These are phyloP conservation scores for Mortierella sp. DNA, from an alignment of 371 early-diverging fungal species.

Conservation along the genomic window DNA sequence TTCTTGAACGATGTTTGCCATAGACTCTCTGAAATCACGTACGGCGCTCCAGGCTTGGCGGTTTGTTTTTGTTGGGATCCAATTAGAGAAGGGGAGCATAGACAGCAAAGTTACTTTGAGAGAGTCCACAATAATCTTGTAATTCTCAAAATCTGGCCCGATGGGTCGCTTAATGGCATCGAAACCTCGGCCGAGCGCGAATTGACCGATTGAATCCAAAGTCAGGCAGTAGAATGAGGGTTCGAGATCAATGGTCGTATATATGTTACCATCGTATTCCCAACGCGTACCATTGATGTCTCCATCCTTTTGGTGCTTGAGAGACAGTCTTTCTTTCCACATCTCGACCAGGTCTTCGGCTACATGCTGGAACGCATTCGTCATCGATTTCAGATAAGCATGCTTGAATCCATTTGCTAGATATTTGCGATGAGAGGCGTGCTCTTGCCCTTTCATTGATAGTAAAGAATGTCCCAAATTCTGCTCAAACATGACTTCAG, in stretches of 20 bases:
- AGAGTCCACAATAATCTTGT: constrained; percentile 51
- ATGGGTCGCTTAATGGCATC: constrained; percentile 46
- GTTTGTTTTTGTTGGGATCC: constrained; percentile 53
- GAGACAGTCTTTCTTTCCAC: constrained; percentile 22
- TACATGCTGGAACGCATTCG: constrained; percentile 32
- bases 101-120: constrained; percentile 39
- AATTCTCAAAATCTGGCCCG: constrained; percentile 49
- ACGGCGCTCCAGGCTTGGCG: constrained; percentile 48
- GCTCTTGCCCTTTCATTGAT: constrained; percentile 38
- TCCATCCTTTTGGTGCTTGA: background rate
- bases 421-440: constrained; percentile 39
- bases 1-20: constrained; percentile 29
- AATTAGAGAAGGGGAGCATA: constrained; percentile 44
- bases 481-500: constrained; percentile 40
- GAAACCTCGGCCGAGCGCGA: constrained; percentile 48
- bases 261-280: constrained; percentile 29
- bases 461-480: constrained; percentile 46
- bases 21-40: constrained; percentile 28
- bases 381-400: constrained; percentile 50
- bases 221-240: constrained; percentile 47
- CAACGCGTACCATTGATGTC: constrained; percentile 3
- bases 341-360: constrained; percentile 35
- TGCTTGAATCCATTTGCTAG: constrained; percentile 43
- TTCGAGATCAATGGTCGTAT: constrained; percentile 39
- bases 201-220: constrained; percentile 51